These are phyloP conservation scores for Sporothrix mexicana DNA, from an alignment of 2,329 filamentous ascomycete genomes.

Conservation along the genomic window DNA sequence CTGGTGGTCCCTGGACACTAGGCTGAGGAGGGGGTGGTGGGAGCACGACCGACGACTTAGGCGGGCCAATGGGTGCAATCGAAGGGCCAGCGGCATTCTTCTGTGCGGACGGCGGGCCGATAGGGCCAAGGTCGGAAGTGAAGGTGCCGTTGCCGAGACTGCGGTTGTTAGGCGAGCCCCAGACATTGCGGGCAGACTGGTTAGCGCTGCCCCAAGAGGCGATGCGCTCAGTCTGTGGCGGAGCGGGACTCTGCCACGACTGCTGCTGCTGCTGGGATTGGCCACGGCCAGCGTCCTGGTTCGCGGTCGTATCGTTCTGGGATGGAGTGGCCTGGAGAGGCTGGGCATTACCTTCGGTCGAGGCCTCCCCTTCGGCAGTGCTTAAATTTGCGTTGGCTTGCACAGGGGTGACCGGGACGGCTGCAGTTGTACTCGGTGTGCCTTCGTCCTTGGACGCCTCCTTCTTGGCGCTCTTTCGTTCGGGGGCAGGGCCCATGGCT, in stretches of 20 bases:
- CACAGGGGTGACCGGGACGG: conserved; percentile 7
- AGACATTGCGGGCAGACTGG: conserved; percentile 66
- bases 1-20: conserved; percentile 17
- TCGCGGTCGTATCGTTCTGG: background rate
- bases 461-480: conserved; percentile 64
- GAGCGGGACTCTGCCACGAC: conserved; percentile 48
- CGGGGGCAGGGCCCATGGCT: conserved; percentile 68
- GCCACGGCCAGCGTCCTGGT: conserved; percentile 39
- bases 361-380: background rate
- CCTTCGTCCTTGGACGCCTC: conserved; percentile 53
- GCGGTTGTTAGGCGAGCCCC: conserved; percentile 75
- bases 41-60: conserved; percentile 36
- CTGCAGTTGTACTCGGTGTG: background rate
- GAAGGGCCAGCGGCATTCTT: conserved; percentile 40
- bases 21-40: conserved; percentile 20
- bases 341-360: background rate
- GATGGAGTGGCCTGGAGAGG: background rate
- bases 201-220: conserved; percentile 56
- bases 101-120: conserved; percentile 46
- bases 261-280: conserved; percentile 30
- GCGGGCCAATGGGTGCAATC: conserved; percentile 48
- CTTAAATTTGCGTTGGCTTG: conserved; percentile 6
- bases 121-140: conserved; percentile 63
- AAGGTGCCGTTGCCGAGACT: conserved; percentile 81
- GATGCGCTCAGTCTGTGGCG: conserved; percentile 54